phyloP scores from a whole-genome alignment of 352 stramenopile species.

The Paralagenidium karlingii region DNA sequence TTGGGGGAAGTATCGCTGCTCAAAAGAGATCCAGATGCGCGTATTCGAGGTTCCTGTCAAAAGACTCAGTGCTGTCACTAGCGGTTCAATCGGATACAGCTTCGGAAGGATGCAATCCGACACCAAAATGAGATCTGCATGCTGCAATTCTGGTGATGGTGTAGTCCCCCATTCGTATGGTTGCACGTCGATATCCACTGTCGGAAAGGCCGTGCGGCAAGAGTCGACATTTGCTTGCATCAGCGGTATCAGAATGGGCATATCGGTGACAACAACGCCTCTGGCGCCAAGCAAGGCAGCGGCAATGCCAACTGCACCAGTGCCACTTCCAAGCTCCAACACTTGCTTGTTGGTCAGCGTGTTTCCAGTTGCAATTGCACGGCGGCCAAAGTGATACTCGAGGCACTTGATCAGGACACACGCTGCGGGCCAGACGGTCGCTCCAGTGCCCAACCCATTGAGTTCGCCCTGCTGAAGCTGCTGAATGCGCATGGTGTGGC shows the following conservation, averaged over 20 bases:
- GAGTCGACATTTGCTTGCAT: conserved; percentile 71
- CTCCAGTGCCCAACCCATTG: conserved; percentile 62
- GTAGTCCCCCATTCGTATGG: conserved; percentile 84
- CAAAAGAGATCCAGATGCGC: conserved; percentile 74
- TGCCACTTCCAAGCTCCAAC: conserved; percentile 87
- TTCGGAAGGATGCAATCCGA: conserved; percentile 94
- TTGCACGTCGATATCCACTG: conserved; percentile 40
- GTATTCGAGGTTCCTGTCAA: conserved; percentile 36
- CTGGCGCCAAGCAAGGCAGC: conserved; percentile 72
- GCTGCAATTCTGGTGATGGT: neutral
- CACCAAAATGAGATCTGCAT: conserved; percentile 74
- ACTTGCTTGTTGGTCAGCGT: conserved; percentile 32
- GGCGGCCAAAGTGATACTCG: conserved; percentile 27
- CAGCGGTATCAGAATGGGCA: conserved; percentile 81
- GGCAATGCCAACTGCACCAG: conserved; percentile 83
- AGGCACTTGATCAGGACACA: conserved; percentile 72
- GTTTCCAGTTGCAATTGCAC: too few species aligned
- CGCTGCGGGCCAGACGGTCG: conserved; percentile 74
- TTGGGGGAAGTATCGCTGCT: conserved; percentile 67
- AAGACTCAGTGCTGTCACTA: conserved; percentile 80
- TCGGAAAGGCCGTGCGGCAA: neutral
- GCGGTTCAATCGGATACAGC: conserved; percentile 91
- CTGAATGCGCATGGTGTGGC: conserved; percentile 34
- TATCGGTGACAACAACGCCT: conserved; percentile 84
- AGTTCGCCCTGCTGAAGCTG: conserved; percentile 71